Evolutionary conservation across 371 early-diverging fungal genomes (phyloP).

Genomic region (Circinella minor): DNA sequence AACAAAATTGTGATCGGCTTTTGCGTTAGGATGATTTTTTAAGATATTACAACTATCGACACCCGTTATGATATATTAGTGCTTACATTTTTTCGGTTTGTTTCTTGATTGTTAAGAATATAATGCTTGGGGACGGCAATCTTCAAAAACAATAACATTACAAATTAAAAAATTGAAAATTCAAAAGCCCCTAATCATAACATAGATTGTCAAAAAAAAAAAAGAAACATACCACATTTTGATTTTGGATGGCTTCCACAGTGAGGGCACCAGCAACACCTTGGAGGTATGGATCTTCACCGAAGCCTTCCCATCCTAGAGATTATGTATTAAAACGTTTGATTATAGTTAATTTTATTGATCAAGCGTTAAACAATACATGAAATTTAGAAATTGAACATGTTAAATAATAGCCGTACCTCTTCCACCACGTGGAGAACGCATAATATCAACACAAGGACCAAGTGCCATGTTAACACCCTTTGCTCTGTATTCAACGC

Average conservation of each 20-base stretch:
- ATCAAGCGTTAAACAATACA: not conserved
- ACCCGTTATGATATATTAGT: not conserved
- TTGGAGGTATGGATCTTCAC: constrained; percentile 65
- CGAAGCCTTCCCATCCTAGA: constrained; percentile 60
- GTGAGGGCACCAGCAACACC: constrained; percentile 40
- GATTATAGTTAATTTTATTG: not conserved
- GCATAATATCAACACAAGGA: constrained; percentile 32
- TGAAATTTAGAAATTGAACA: too few species aligned
- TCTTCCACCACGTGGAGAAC: constrained; percentile 24
- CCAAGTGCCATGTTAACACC: constrained; percentile 59
- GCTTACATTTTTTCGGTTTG: constrained; percentile 26
- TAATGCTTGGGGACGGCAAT: constrained; percentile 62
- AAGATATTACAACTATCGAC: too few species aligned
- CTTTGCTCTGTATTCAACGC: constrained; percentile 53
- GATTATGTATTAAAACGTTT: too few species aligned
- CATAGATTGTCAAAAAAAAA: too few species aligned
- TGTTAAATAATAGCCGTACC: not conserved
- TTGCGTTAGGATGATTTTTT: too few species aligned
- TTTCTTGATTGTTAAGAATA: constrained; percentile 59
- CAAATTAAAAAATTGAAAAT: too few species aligned
- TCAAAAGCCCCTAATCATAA: too few species aligned
- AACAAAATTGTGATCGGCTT: not conserved
- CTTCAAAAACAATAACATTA: constrained; percentile 5
- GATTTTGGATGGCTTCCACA: constrained; percentile 40
- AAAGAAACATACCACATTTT: constrained; percentile 39